Base-by-base conservation (phyloP, 208 protist species). In the Crithidia acanthocephali region DNA sequence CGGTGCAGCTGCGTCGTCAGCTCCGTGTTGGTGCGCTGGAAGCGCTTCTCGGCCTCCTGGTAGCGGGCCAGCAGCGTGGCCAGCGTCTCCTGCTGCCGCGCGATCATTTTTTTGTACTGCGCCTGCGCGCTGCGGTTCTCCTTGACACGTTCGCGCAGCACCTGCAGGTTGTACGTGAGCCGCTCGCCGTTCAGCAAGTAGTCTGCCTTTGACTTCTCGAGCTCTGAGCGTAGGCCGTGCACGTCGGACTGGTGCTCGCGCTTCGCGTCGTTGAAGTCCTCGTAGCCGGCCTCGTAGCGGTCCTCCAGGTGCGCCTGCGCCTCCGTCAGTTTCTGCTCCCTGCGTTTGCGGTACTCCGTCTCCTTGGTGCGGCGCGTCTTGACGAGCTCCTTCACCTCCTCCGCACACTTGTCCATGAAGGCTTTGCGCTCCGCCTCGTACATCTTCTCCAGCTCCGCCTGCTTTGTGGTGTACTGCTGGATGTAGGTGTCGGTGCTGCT, bases 151-250 rank as follows among this genome's bases (percentile, higher is more conserved):
- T 98, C 95, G 23, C 86, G 85, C 51, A 99, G 91, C 40, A 98
- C 95, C 69, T 98, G 94, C 61, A 98, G 76, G 86, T 98, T 98
- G 87, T 99, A 99, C 44, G 93, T 96, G 27, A 99, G 90, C 32
- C 98, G 97, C 79, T 99, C 95, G 20, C 88, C 93, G 74, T 98
- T 98, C 56, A 99, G 92, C 40, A 98, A 86, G 73, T 98, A 98
- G 78, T 97, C 95, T 8, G 94, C 84, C 61, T 98, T 93, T 68
- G 98, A 97, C 68, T 97, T 96, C 67, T 98, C 97, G 13, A 98
- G 83, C 79, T 98, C 91, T 76, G 98, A 86, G 50, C 92, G 89
- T 20, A 98, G 89, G 11, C 72, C 77, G 73, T 98, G 88, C 74
- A 98, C 97, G 35, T 98, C 93, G 7, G 84, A 79, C 45, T 95